Percentiles rank a stretch among this genome's conserved stretches.
Evolutionary conservation across 306 rosid species (phyloP).

Genomic region (Prunus mume): DNA sequence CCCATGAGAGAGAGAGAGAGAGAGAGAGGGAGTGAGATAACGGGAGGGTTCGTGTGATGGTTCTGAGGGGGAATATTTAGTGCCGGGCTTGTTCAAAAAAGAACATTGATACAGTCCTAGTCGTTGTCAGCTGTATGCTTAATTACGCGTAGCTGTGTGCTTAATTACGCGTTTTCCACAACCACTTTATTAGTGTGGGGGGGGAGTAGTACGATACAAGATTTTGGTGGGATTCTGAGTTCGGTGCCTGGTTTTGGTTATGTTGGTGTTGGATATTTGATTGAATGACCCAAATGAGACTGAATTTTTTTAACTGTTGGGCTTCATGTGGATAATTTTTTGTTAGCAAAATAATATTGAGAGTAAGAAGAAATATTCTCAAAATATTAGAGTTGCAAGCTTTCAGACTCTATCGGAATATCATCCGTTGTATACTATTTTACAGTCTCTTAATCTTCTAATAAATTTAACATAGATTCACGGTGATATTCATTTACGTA

Average conservation of each 20-base stretch:
- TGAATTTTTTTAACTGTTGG: not conserved
- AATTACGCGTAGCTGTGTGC: not conserved
- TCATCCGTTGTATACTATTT: too few species aligned
- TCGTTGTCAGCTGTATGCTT: conserved; percentile 10
- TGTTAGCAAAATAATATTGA: too few species aligned
- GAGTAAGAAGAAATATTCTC: too few species aligned
- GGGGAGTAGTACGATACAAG: not conserved
- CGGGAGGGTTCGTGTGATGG: not conserved
- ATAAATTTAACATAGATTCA: not conserved
- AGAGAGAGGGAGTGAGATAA: not conserved
- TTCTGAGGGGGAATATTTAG: not conserved
- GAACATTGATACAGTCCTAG: not conserved
- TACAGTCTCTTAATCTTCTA: not conserved
- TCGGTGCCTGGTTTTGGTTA: not conserved
- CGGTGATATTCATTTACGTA: not conserved
- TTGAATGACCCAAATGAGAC: not conserved
- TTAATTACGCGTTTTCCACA: conserved; percentile 28
- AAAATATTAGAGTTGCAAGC: too few species aligned
- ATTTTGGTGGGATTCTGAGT: not conserved
- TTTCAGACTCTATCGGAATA: too few species aligned
- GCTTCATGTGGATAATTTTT: too few species aligned
- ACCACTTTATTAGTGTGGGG: not conserved
- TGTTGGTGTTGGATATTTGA: not conserved
- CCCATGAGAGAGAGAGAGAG: not conserved
- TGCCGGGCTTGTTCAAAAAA: not conserved